A percentile compares a stretch with the other conserved stretches of the same genome.
Conservation (phyloP, 495 filamentous ascomycete genomes). For the Tricharina praecox region DNA sequence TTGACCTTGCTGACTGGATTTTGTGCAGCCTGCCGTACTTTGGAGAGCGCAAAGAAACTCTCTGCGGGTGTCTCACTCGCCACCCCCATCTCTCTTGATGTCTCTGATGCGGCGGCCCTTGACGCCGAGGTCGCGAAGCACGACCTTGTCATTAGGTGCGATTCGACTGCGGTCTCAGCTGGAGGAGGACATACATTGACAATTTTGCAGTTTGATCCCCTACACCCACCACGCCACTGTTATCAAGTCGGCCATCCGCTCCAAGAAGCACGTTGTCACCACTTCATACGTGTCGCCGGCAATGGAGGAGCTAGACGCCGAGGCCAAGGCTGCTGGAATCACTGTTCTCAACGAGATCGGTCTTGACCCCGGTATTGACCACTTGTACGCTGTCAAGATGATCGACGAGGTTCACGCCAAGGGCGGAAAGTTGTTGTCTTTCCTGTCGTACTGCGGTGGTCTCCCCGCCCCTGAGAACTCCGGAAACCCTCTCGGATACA, state of each 20-base stretch:
- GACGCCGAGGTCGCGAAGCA: conserved; percentile 62
- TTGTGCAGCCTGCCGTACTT: conserved; percentile 61
- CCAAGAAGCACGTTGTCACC: conserved; percentile 91
- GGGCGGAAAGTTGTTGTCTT: conserved; percentile 71
- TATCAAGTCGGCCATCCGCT: conserved; percentile 83
- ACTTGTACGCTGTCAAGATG: conserved; percentile 76
- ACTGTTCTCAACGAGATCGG: conserved; percentile 98
- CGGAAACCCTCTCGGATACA: conserved; percentile 87
- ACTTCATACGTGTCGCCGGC: conserved; percentile 88
- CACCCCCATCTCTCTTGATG: conserved; percentile 64
- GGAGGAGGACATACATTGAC: too few species aligned
- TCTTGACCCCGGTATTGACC: conserved; percentile 51
- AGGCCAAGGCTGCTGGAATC: conserved; percentile 80
- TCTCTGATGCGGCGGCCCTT: conserved; percentile 51
- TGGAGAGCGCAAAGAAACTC: conserved; percentile 59
- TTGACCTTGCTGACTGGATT: too few species aligned
- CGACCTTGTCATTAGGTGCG: conserved; percentile 51
- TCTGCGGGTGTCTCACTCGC: conserved; percentile 52
- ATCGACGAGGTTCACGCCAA: conserved; percentile 67
- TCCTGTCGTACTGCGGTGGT: conserved; percentile 81
- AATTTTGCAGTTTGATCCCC: conserved; percentile 47
- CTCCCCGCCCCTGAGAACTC: conserved; percentile 67
- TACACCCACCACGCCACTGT: conserved; percentile 83
- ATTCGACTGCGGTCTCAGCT: too few species aligned
- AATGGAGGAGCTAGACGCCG: conserved; percentile 72